Evolutionary conservation across 2,329 filamentous ascomycete genomes (phyloP).

Genomic region (Cryoendolithus antarcticus): DNA sequence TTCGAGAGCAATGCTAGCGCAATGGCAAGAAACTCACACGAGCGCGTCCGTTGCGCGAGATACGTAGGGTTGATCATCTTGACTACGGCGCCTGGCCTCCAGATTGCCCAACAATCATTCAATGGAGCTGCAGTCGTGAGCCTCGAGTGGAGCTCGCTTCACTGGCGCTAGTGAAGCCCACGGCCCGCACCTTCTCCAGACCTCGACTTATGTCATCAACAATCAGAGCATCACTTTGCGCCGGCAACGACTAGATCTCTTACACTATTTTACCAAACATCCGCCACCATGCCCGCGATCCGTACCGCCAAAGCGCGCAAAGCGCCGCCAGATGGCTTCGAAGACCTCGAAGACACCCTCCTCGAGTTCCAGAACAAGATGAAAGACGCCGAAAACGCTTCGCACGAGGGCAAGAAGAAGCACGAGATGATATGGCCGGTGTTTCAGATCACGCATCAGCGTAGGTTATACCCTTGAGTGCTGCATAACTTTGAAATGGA

Average conservation of each 20-base stretch:
- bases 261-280: not conserved
- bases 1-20: not conserved
- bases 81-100: not conserved
- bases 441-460: constrained; percentile 92
- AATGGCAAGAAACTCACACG: constrained; percentile 29
- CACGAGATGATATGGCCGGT: constrained; percentile 94
- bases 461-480: constrained; percentile 34
- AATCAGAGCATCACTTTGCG: too few relatives aligned
- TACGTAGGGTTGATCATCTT: constrained; percentile 78
- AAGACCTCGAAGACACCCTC: constrained; percentile 76
- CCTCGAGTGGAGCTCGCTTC: too few relatives aligned
- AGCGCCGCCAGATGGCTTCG: constrained; percentile 73
- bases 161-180: too few relatives aligned
- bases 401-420: constrained; percentile 66
- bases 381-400: constrained; percentile 88
- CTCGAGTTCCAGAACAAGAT: constrained; percentile 81
- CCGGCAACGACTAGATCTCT: too few relatives aligned
- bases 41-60: constrained; percentile 52
- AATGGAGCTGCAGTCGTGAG: too few relatives aligned
- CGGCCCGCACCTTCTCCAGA: too few relatives aligned
- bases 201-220: too few relatives aligned
- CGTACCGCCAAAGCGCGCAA: constrained; percentile 65
- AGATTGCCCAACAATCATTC: too few relatives aligned
- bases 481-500: too few relatives aligned
- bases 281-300: constrained; percentile 56